Evolutionary conservation across 2,329 filamentous ascomycete genomes (phyloP), one percentile per base, ranked within the genome.

Genomic region (Colletotrichum sp.): DNA sequence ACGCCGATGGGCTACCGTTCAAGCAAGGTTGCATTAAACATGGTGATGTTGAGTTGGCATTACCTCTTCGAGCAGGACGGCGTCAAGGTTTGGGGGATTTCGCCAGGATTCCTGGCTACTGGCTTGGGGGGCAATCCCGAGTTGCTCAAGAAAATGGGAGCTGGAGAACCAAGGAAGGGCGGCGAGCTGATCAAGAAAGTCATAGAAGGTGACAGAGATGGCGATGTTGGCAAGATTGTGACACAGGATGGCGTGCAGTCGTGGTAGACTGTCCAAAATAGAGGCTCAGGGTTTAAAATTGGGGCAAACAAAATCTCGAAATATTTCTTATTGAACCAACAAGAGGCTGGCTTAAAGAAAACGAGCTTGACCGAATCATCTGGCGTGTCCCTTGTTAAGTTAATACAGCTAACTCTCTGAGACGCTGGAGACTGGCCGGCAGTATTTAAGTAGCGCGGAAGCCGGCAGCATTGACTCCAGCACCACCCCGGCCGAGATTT

Each of bases 31-130:
- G 88, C 85, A 0, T 78, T 89, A 71, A 89, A 89, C 76, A 89
- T 89, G 88, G 74, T 89, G 77, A 87, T 89, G 87, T 81, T 84
- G 8, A 85, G 88, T 73, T 89, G 87, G 86, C 74, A 80, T 13
- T 80, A 85, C 9, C 73, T 83, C 0, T 80, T 89, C 28, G 84
- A 81, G 62, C 84, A 85, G 3, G 89, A 91, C 57, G 88, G 88
- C 0, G 88, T 91, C 7, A 89, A 88, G 79, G 86, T 88, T 0
- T 90, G 84, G 82, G 79, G 80, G 34, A 80, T 90, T n/a, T 86
- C 84, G 8, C 89, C 89, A 0, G 90, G 89, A 0, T 85, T 87
- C 63, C 78, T 90, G 59, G 88, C 87, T 0, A 91, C 89, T 0
- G 84, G 84, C 1, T 77, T 91, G 1, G 87, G 84, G 3, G 85